Conservation (phyloP, 1,139 yeast genomes). For the Suhomyces coccinellae region DNA sequence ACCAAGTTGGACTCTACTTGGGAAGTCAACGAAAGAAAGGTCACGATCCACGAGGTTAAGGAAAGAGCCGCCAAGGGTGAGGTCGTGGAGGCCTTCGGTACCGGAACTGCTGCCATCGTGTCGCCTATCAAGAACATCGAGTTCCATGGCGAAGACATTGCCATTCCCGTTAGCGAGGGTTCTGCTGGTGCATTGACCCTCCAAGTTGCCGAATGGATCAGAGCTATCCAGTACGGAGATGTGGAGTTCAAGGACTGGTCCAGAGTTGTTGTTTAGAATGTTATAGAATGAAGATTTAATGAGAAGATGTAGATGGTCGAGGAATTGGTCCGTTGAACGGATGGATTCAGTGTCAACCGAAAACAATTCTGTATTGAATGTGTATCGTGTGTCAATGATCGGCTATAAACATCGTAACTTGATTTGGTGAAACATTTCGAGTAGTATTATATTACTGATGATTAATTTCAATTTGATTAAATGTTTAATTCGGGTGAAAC, state of each 20-base stretch:
- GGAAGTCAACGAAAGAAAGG: conserved; percentile 36
- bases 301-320: not conserved
- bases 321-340: not conserved
- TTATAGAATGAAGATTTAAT: not conserved
- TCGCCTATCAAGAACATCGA: conserved; percentile 38
- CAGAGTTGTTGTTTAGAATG: conserved; percentile 13
- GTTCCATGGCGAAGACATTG: conserved; percentile 31
- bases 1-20: conserved; percentile 75
- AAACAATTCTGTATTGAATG: too few species aligned
- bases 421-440: too few species aligned
- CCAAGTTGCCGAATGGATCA: conserved; percentile 29
- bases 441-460: too few species aligned
- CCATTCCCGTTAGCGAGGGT: conserved; percentile 27
- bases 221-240: conserved; percentile 38
- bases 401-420: too few species aligned
- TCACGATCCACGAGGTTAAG: conserved; percentile 37
- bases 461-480: too few species aligned
- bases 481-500: too few species aligned
- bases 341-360: too few species aligned
- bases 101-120: conserved; percentile 46
- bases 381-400: too few species aligned
- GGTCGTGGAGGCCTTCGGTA: conserved; percentile 43
- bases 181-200: conserved; percentile 29
- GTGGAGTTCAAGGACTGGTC: conserved; percentile 19
- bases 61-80: conserved; percentile 36